Percentiles rank a stretch among this genome's conserved stretches.
These are phyloP conservation scores for Isatis tinctoria DNA, from an alignment of 345 rosid genomes.

Conservation along the genomic window DNA sequence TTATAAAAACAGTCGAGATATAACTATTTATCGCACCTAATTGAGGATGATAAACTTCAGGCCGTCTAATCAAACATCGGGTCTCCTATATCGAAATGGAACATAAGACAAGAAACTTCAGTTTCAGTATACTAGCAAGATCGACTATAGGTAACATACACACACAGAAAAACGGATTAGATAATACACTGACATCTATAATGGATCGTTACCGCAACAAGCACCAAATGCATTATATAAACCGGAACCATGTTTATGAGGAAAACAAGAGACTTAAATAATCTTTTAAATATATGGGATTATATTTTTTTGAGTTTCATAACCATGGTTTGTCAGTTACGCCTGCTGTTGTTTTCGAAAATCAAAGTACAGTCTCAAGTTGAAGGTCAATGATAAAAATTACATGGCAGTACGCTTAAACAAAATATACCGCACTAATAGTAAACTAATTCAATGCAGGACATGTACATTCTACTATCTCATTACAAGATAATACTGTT, in stretches of 20 bases:
- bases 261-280: background rate
- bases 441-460: background rate
- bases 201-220: background rate
- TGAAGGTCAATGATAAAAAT: background rate
- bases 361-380: background rate
- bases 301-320: background rate
- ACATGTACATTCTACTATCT: background rate
- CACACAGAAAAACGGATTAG: background rate
- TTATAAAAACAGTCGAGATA: background rate
- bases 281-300: background rate
- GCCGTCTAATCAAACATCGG: constrained; percentile 29
- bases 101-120: constrained; percentile 18
- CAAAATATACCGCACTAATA: background rate
- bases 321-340: background rate
- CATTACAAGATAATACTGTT: background rate
- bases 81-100: constrained; percentile 22
- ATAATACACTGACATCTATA: background rate
- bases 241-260: background rate
- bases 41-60: constrained; percentile 30
- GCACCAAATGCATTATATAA: constrained; percentile 1
- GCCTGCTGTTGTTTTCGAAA: background rate
- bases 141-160: background rate
- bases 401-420: constrained; percentile 8
- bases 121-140: constrained; percentile 14
- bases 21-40: constrained; percentile 28